Percentiles rank a stretch among this genome's conserved stretches.
Evolutionary conservation across 768 basidiomycete genomes (phyloP).

Genomic region (Termitomyces heimii): DNA sequence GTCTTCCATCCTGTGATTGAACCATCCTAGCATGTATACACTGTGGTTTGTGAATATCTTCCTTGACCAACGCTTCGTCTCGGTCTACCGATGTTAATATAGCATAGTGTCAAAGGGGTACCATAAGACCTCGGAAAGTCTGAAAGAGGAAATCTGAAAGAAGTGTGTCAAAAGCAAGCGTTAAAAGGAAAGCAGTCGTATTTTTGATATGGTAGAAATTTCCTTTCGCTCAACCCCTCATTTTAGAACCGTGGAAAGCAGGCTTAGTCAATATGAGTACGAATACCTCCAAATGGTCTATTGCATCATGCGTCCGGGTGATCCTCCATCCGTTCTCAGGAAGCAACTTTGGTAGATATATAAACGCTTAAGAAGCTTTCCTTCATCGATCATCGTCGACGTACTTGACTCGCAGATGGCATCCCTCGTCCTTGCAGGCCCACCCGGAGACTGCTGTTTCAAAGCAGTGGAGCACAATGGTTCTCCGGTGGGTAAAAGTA

Average conservation of each 20-base stretch:
- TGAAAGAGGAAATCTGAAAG: too few species aligned
- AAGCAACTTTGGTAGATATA: background rate
- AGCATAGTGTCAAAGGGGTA: too few species aligned
- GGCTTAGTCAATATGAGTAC: background rate
- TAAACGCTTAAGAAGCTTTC: background rate
- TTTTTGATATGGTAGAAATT: background rate
- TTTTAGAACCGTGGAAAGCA: background rate
- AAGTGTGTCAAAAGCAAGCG: too few species aligned
- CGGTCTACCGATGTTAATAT: too few species aligned
- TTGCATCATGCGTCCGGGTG: background rate
- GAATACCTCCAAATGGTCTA: background rate
- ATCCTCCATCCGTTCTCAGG: background rate
- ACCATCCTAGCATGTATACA: too few species aligned
- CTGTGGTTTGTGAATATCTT: too few species aligned
- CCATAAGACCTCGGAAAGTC: too few species aligned
- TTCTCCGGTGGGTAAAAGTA: conserved; percentile 34
- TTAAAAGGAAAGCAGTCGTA: too few species aligned
- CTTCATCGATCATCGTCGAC: background rate
- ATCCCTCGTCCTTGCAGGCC: conserved; percentile 32
- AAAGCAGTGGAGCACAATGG: conserved; percentile 47
- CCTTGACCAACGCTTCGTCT: too few species aligned
- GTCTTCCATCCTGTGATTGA: too few species aligned
- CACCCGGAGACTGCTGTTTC: conserved; percentile 48
- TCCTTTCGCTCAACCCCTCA: background rate
- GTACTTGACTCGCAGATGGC: background rate